phyloP scores from a whole-genome alignment of 2,329 filamentous ascomycete species.

The Nigrospora sphaerica region DNA sequence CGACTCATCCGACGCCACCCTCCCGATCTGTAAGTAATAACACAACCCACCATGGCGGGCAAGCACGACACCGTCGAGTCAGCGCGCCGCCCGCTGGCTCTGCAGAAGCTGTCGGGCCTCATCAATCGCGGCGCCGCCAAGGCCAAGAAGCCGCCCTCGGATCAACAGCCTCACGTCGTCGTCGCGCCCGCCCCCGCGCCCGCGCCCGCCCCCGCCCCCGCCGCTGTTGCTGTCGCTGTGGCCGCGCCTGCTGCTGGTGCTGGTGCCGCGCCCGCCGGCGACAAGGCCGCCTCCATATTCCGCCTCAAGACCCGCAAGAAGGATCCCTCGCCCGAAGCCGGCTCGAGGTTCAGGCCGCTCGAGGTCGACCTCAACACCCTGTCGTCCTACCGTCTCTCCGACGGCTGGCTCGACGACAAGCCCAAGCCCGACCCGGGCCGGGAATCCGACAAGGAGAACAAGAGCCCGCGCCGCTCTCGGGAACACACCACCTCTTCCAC shows the following conservation, averaged over 20 bases:
- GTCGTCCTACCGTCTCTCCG: conserved; percentile 3
- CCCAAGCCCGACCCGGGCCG: neutral
- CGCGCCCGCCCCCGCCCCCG: too few relatives aligned
- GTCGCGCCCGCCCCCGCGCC: too few relatives aligned
- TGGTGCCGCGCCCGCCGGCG: neutral
- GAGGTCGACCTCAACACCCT: conserved; percentile 8
- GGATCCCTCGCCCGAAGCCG: neutral
- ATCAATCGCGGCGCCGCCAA: conserved; percentile 5
- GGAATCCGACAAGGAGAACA: neutral
- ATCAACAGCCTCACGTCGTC: neutral
- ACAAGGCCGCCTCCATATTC: conserved; percentile 4
- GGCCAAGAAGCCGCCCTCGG: conserved; percentile 1
- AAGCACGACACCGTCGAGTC: conserved; percentile 6
- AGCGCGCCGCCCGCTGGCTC: conserved; percentile 3
- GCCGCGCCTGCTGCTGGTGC: too few relatives aligned
- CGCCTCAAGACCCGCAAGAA: conserved; percentile 6
- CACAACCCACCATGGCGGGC: conserved; percentile 2
- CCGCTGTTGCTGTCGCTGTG: too few relatives aligned
- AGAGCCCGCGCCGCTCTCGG: neutral
- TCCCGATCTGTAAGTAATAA: too few relatives aligned
- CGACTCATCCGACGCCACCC: too few relatives aligned
- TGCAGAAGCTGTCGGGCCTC: conserved; percentile 9
- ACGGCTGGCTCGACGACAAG: conserved; percentile 6
- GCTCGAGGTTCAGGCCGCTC: conserved; percentile 6
- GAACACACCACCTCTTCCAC: neutral